phyloP scores from a whole-genome alignment of 2,329 filamentous ascomycete genomes.

The Epichloe brachyelytri region DNA sequence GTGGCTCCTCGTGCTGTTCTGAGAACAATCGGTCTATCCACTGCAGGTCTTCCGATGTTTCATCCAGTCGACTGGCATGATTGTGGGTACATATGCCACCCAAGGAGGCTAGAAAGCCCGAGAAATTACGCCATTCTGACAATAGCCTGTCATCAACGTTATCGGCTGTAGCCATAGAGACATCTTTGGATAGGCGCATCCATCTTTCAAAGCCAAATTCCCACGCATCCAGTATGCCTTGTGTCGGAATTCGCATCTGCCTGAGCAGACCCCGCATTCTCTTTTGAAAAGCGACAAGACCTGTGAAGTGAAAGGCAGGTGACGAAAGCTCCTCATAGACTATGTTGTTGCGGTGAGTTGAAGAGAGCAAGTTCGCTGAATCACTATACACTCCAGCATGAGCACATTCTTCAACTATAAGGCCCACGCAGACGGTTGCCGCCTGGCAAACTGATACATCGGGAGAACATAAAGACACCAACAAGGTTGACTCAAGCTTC shows the following conservation, averaged over 20 bases:
- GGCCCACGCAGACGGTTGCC: slow-evolving; percentile 47
- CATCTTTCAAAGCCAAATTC: slow-evolving; percentile 52
- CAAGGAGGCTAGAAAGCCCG: slow-evolving; percentile 54
- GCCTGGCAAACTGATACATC: slow-evolving; percentile 53
- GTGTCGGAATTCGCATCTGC: slow-evolving; percentile 47
- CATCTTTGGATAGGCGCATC: slow-evolving; percentile 50
- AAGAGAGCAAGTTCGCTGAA: slow-evolving; percentile 34
- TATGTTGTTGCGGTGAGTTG: slow-evolving; percentile 46
- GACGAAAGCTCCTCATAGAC: slow-evolving; percentile 51
- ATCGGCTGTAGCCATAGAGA: slow-evolving; percentile 40
- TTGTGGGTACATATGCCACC: slow-evolving; percentile 53
- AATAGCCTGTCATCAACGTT: slow-evolving; percentile 41
- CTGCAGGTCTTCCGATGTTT: slow-evolving; percentile 41
- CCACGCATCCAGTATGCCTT: slow-evolving; percentile 57
- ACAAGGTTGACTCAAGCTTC: slow-evolving; percentile 48
- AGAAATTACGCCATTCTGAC: slow-evolving; percentile 56
- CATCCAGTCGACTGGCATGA: slow-evolving; percentile 42
- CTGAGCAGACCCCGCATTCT: slow-evolving; percentile 46
- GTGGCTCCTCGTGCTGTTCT: slow-evolving; percentile 47
- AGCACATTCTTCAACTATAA: slow-evolving; percentile 50
- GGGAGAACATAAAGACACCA: slow-evolving; percentile 51
- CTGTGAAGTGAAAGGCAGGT: slow-evolving; percentile 52
- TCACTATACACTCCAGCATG: slow-evolving; percentile 36
- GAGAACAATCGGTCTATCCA: slow-evolving; percentile 53
- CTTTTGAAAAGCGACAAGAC: slow-evolving; percentile 58